Evolutionary conservation across 805 yeast genomes (phyloP).

Genomic region (Lachancea mirantina): DNA sequence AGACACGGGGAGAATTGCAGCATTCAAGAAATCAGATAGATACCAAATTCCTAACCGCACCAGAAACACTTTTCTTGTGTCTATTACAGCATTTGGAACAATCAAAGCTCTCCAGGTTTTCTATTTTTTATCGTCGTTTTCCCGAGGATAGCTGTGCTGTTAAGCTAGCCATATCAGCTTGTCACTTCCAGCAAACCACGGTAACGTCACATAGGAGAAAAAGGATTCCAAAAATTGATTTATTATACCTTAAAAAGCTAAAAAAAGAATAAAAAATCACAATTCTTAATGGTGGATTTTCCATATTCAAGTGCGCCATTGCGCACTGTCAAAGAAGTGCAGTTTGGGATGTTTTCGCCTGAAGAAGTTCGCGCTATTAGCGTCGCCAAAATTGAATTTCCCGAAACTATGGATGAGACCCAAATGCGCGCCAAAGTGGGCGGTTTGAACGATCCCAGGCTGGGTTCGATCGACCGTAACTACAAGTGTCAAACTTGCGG

Average conservation of each 20-base stretch:
- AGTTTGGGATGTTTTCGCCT: slow-evolving; percentile 95
- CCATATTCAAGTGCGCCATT: slow-evolving; percentile 98
- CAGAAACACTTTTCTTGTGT: no score
- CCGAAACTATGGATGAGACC: slow-evolving; percentile 99
- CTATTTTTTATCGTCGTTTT: no score
- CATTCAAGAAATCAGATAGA: no score
- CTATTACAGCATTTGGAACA: no score
- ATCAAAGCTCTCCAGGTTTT: no score
- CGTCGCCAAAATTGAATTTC: slow-evolving; percentile 95
- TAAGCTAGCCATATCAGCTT: no score
- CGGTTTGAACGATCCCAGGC: slow-evolving; percentile 93
- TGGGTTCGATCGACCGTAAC: slow-evolving; percentile 95
- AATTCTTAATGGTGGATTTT: slow-evolving; percentile 40
- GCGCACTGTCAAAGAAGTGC: slow-evolving; percentile 96
- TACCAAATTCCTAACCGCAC: no score
- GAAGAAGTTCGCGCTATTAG: slow-evolving; percentile 96
- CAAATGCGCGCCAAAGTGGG: slow-evolving; percentile 93
- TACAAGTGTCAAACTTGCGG: slow-evolving; percentile 99
- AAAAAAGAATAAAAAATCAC: neutral
- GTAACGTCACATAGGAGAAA: neutral
- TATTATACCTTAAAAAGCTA: slow-evolving; percentile 1
- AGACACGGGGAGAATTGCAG: no score
- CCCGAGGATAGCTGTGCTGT: no score
- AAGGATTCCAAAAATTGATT: slow-evolving; percentile 1
- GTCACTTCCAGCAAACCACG: no score